Conservation (phyloP, 1,284 basidiomycete genomes). For the Erythrobasidium hasegawianum region DNA sequence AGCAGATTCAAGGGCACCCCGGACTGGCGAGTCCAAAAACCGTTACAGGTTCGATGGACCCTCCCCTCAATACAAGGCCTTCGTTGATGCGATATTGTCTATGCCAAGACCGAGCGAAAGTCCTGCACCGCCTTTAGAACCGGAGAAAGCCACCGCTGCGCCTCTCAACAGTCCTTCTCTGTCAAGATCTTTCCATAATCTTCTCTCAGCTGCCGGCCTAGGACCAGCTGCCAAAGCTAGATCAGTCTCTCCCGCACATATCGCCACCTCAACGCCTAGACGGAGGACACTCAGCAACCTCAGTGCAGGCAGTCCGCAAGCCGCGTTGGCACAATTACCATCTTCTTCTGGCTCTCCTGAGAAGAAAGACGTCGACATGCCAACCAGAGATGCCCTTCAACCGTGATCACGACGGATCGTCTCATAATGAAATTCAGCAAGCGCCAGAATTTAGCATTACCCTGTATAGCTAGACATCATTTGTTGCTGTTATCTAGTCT, state of each 20-base stretch:
- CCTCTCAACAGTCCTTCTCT: neutral
- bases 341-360: too few relatives aligned
- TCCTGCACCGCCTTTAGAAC: neutral
- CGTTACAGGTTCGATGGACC: neutral
- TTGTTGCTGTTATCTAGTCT: too few relatives aligned
- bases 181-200: neutral
- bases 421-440: too few relatives aligned
- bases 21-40: neutral
- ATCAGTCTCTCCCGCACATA: neutral
- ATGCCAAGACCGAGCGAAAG: slow-evolving; percentile 1
- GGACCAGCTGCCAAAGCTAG: neutral
- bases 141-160: neutral
- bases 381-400: too few relatives aligned
- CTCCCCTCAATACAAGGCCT: neutral
- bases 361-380: too few relatives aligned
- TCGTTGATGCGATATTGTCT: neutral
- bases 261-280: neutral
- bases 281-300: too few relatives aligned
- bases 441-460: too few relatives aligned
- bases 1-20: too few relatives aligned
- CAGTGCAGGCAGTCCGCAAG: too few relatives aligned
- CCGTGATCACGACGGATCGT: too few relatives aligned
- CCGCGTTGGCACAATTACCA: too few relatives aligned
- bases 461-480: too few relatives aligned
- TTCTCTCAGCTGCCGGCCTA: slow-evolving; percentile 3